Evolutionary conservation across 106 monocot species (phyloP), one percentile per base, ranked within the genome.

Genomic region (Hemerocallis citrina): DNA sequence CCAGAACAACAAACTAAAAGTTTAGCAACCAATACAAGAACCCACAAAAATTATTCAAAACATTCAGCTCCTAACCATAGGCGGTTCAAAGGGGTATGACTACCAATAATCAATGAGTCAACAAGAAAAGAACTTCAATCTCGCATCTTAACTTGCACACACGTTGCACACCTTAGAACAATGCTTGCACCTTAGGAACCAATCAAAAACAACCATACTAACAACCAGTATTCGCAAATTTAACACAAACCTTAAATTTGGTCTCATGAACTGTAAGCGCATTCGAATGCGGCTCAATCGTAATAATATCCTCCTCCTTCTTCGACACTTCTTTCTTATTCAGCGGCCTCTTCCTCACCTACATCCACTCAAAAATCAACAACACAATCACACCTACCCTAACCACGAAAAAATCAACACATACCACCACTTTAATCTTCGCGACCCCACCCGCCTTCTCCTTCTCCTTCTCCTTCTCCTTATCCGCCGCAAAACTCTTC

Each of bases 261-360:
- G 90, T 96, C 64, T 96, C 95, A 67, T 96, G 79, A 38, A 96
- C 95, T 56, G 84, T 73, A 34, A 96, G 76, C 51, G 78, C 73
- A 52, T 84, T 90, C 31, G 68, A 77, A 40, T 66, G 63, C 59
- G 63, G 70, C 51, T 81, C 68, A 57, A 87, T 96, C 36, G 72
- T 47, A 38, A 96, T 75, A 31, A 96, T 79, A 42, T 96, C 95
- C 55, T 96, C 90, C 66, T 96, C 90, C 57, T 90, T 96, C 74
- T 79, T 96, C 23, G 87, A 58, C 74, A 87, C 67, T 77, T 96
- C 90, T 44, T 87, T 96, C 74, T 87, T 96, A 57, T 96, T 96
- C 64, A 90, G 74, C 34, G 95, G 95, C 46, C 95, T 81, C 65
- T 96, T 96, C 28, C 90, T 72, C 22, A 95, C 90, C 95, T 95